These are phyloP conservation scores for Fusarium albidum DNA, from an alignment of 2,329 filamentous ascomycete genomes.

Conservation along the genomic window DNA sequence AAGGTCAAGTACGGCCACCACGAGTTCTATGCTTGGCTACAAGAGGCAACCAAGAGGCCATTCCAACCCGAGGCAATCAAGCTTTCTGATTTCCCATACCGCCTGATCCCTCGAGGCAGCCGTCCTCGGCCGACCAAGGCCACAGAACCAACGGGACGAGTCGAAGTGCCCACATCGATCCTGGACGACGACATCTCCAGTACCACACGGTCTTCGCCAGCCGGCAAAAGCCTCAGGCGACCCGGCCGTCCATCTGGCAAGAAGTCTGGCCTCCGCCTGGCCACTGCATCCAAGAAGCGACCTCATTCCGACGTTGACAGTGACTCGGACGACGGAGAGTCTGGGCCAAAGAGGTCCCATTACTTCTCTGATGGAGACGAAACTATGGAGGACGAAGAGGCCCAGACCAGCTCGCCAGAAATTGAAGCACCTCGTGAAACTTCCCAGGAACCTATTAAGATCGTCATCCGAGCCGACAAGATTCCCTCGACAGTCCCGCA, in stretches of 20 bases:
- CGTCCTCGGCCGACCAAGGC: conserved; percentile 15
- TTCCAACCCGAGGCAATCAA: conserved; percentile 42
- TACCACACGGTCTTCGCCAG: conserved; percentile 30
- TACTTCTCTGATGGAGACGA: conserved; percentile 45
- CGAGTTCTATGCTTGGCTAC: conserved; percentile 47
- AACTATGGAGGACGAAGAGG: conserved; percentile 42
- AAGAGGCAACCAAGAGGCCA: conserved; percentile 36
- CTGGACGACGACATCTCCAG: conserved; percentile 30
- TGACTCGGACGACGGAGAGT: conserved; percentile 48
- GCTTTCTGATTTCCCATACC: conserved; percentile 41
- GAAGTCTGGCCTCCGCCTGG: conserved; percentile 54
- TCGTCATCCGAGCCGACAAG: conserved; percentile 59
- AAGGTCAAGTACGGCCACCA: conserved; percentile 44
- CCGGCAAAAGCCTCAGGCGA: conserved; percentile 46
- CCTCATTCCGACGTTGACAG: conserved; percentile 48
- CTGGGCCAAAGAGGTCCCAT: conserved; percentile 47
- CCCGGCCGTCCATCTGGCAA: conserved; percentile 53
- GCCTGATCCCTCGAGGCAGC: conserved; percentile 35
- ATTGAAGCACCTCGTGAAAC: conserved; percentile 28
- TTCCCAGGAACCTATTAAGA: conserved; percentile 44
- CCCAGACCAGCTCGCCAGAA: conserved; percentile 27
- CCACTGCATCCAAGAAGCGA: conserved; percentile 54
- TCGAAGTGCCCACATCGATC: neutral
- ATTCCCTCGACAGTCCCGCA: conserved; percentile 58
- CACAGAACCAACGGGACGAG: neutral